A percentile compares a stretch with the other conserved stretches of the same genome.
Evolutionary conservation across 2,329 filamentous ascomycete genomes (phyloP).

Genomic region (Aotearoamyces nothofagi): DNA sequence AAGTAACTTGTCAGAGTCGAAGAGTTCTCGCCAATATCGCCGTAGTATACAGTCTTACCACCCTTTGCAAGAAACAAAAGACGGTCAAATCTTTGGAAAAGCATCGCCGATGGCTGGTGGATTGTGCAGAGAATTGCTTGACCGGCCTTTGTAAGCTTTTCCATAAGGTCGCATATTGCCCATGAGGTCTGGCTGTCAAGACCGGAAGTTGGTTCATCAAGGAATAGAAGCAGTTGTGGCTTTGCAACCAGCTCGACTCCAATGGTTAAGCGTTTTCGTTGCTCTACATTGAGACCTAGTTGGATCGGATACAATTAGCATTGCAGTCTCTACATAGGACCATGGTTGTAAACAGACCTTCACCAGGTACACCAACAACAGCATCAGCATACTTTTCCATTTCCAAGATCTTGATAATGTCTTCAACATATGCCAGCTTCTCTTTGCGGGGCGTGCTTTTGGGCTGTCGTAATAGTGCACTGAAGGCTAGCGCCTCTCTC

Average conservation of each 20-base stretch:
- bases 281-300: slow-evolving; percentile 31
- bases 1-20: slow-evolving; percentile 58
- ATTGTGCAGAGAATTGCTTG: slow-evolving; percentile 91
- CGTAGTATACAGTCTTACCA: slow-evolving; percentile 68
- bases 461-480: slow-evolving; percentile 76
- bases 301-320: too few relatives aligned
- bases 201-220: slow-evolving; percentile 88
- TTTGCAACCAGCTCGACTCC: slow-evolving; percentile 88
- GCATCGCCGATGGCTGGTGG: slow-evolving; percentile 82
- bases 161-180: slow-evolving; percentile 74
- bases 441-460: slow-evolving; percentile 53
- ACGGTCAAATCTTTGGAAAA: slow-evolving; percentile 81
- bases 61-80: slow-evolving; percentile 64
- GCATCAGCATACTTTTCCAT: slow-evolving; percentile 88
- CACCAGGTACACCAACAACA: slow-evolving; percentile 77
- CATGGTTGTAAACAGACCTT: too few relatives aligned
- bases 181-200: slow-evolving; percentile 86
- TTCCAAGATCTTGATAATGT: slow-evolving; percentile 79
- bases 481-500: slow-evolving; percentile 76
- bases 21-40: slow-evolving; percentile 59
- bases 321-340: too few relatives aligned
- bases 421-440: slow-evolving; percentile 76
- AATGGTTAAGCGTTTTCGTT: slow-evolving; percentile 69
- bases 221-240: slow-evolving; percentile 73
- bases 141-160: slow-evolving; percentile 76